Evolutionary conservation across 2,329 filamentous ascomycete genomes (phyloP), one percentile per base, ranked within the genome.

Genomic region (Ophiostoma piceae): DNA sequence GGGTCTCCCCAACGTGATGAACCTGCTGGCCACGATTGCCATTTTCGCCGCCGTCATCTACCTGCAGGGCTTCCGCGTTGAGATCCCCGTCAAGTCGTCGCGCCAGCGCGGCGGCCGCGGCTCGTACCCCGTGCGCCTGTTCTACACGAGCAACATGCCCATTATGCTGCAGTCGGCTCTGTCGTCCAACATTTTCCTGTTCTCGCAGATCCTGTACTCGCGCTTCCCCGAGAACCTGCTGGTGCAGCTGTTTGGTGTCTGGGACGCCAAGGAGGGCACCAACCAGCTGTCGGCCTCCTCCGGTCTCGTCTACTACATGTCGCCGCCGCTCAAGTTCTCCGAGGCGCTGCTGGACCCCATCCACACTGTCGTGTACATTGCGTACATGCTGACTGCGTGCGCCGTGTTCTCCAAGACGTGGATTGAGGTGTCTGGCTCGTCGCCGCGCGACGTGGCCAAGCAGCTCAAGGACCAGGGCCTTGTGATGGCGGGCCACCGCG

Each of bases 61-160:
- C 84, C 93, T 96, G 73, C 92, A 97, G 84, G 94, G 95, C 75
- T 98, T 99, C 92, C 95, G 95, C 75, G 95, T 99, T 79, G 95
- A 99, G 85, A 99, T 99, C 79, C 96, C 96, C 73, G 95, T 99
- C 87, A 99, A 99, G 90, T 97, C 94, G 72, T 94, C 93, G 77
- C 94, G 95, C 83, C 95, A 99, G 88, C 94, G 95, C 86, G 95
- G 95, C 82, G 95, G 96, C 80, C 94, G 95, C 77, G 96, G 94
- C 78, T 96, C 94, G 57, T 99, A 98, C 88, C 95, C 95, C 77
- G 89, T 99, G 81, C 94, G 96, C 78, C 92, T 99, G 72, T 99
- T 99, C 89, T 99, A 99, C 85, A 99, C 95, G 79, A 97, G 94
- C 81, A 99, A 99, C 90, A 99, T 99, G 96, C 95, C 95, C 79